phyloP scores from a whole-genome alignment of 768 basidiomycete species.

The Porpolomopsis calyptriformis region DNA sequence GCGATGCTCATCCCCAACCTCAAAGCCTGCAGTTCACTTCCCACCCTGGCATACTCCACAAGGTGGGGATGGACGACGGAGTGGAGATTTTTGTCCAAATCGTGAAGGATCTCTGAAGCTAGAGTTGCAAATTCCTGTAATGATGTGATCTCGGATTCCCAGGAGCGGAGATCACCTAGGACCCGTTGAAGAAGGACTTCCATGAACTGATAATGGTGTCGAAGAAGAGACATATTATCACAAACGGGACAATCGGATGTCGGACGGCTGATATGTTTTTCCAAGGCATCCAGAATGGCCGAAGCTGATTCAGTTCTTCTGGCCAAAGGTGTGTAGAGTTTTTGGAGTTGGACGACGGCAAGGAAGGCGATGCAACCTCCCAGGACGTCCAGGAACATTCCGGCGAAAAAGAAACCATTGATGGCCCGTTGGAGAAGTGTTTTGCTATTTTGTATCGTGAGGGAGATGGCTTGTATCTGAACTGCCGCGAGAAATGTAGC shows the following conservation, averaged over 20 bases:
- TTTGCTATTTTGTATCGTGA: background rate
- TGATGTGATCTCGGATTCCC: background rate
- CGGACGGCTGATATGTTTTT: too few relatives aligned
- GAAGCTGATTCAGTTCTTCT: background rate
- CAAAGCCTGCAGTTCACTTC: background rate
- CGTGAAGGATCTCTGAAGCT: too few relatives aligned
- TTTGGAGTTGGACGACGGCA: slow-evolving; percentile 5
- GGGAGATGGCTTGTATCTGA: slow-evolving; percentile 7
- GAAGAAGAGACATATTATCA: too few relatives aligned
- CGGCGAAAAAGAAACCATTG: slow-evolving; percentile 8
- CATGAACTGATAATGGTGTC: too few relatives aligned
- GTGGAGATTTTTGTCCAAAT: too few relatives aligned
- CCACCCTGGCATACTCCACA: too few relatives aligned
- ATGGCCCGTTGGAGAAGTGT: slow-evolving; percentile 4
- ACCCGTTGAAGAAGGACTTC: too few relatives aligned
- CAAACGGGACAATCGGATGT: too few relatives aligned
- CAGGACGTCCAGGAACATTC: slow-evolving; percentile 8
- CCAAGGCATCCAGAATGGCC: too few relatives aligned
- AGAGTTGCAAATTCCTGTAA: background rate
- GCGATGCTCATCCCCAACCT: slow-evolving; percentile 1
- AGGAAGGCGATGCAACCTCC: slow-evolving; percentile 7
- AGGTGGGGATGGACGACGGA: too few relatives aligned
- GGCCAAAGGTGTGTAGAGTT: slow-evolving; percentile 1
- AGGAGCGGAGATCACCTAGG: too few relatives aligned
- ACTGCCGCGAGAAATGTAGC: slow-evolving; percentile 10